A percentile compares a stretch with the other conserved stretches of the same genome.
Evolutionary conservation across 2,329 filamentous ascomycete genomes (phyloP).

Genomic region (Ophiocordyceps australis): DNA sequence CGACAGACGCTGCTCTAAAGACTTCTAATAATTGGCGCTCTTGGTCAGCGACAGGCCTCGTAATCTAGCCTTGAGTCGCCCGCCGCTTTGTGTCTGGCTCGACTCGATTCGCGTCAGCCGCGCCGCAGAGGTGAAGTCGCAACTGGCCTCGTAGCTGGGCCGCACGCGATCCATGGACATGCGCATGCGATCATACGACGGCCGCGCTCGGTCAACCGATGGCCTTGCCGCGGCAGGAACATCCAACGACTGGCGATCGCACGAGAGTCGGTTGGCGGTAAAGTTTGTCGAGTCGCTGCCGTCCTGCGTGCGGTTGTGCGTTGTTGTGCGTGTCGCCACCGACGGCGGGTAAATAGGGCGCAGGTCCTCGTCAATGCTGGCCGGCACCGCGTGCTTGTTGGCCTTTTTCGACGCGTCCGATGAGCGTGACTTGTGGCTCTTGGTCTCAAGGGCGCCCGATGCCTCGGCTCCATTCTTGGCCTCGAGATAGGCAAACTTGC

Average conservation of each 20-base stretch:
- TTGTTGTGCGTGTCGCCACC: constrained; percentile 57
- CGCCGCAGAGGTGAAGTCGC: constrained; percentile 82
- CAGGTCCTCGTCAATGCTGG: constrained; percentile 67
- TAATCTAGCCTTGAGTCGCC: constrained; percentile 17
- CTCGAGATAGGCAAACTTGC: constrained; percentile 58
- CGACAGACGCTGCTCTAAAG: constrained; percentile 7
- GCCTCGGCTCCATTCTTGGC: constrained; percentile 15
- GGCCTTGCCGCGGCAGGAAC: constrained; percentile 22
- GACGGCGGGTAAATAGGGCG: constrained; percentile 90
- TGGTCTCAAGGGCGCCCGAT: constrained; percentile 17
- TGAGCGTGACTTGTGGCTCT: constrained; percentile 27
- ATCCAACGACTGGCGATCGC: constrained; percentile 41
- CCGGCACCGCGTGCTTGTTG: constrained; percentile 38
- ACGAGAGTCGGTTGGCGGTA: constrained; percentile 45
- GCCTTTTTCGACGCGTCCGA: constrained; percentile 38
- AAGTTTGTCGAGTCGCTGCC: constrained; percentile 91
- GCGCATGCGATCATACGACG: constrained; percentile 76
- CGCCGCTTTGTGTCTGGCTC: constrained; percentile 12
- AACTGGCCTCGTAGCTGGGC: constrained; percentile 70
- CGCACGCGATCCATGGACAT: constrained; percentile 75
- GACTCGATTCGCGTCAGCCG: constrained; percentile 74
- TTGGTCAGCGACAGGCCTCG: constrained; percentile 23
- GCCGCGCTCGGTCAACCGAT: constrained; percentile 51
- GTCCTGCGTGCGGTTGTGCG: constrained; percentile 68
- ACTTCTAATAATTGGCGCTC: constrained; percentile 17